Evolutionary conservation across 352 stramenopile genomes (phyloP), one percentile per base, ranked within the genome.

Genomic region (Phytophthora aleatoria): DNA sequence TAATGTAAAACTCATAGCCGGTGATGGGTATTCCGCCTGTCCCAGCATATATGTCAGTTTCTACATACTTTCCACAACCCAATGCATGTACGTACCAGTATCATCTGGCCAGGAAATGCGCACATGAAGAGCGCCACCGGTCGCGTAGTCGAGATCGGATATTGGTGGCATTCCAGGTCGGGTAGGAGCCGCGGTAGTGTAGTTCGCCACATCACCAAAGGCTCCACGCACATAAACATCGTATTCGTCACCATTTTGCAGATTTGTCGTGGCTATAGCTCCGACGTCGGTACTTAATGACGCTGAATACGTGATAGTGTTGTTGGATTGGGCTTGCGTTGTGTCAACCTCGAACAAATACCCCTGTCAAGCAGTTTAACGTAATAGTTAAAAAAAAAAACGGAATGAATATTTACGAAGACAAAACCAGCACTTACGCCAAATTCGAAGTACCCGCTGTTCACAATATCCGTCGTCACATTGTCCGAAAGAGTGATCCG

Each of bases 271-370:
- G 20, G 57, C 53, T 54, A 56, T 57, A 20, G 41, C 58, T 57
- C 59, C 60, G 2, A 50, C 28, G 38, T 54, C 53, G 15, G 49
- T 26, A 47, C 48, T 69, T 1, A 58, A 42, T 1, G 52, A 64
- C 12, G 41, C 3, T 13, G 53, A 39, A 16, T 61, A 73, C 0
- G 6, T 0, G 13, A 73, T 28, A 2, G 10, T n/a, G n/a, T 26
- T 20, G 10, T 45, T 6, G 27, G 26, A 13, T 39, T 15, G 13
- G 7, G 8, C 11, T 42, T 68, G 24, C 9, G 31, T 20, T 27
- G 28, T 11, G 35, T 90, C 70, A 4, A 83, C 53, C 69, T 81
- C 64, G 28, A 91, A 91, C 1, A 88, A 55, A 47, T 82, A 87
- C 16, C 27, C 67, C 81, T 81, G 15, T 4, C 42, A 48, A 27